Conservation (phyloP, 2,329 filamentous ascomycete species). For the Colletotrichum tanaceti region DNA sequence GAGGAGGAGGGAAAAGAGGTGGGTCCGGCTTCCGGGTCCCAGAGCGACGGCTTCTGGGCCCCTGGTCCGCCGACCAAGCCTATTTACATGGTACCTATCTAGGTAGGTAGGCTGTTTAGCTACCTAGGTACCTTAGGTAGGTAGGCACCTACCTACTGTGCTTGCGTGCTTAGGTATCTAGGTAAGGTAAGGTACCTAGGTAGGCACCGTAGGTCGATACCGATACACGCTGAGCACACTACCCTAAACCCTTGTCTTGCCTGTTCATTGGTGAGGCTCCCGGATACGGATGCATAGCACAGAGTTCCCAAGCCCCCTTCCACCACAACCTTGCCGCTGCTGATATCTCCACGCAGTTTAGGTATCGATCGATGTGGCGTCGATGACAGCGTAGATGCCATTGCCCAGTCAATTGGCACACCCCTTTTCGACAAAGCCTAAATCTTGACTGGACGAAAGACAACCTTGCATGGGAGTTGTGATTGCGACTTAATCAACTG, state of each 20-base stretch:
- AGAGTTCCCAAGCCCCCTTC: too few species aligned
- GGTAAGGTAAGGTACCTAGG: too few species aligned
- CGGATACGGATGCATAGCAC: not conserved
- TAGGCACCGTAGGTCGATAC: too few species aligned
- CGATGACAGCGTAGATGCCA: not conserved
- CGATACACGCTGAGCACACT: too few species aligned
- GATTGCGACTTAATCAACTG: not conserved
- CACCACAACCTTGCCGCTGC: not conserved
- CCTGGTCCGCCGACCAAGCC: not conserved
- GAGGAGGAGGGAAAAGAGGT: not conserved
- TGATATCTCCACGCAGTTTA: not conserved
- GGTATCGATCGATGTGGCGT: too few species aligned
- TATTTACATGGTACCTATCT: too few species aligned
- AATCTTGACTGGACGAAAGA: not conserved
- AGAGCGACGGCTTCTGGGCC: conserved; percentile 18
- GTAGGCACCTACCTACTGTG: too few species aligned
- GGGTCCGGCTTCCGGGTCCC: conserved; percentile 34
- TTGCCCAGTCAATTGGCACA: not conserved
- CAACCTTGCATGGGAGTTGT: not conserved
- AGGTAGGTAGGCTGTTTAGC: too few species aligned
- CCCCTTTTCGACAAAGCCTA: not conserved
- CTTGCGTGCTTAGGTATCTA: too few species aligned
- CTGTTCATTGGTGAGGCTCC: not conserved
- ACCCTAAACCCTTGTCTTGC: not conserved
- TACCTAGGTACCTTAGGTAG: too few species aligned